These are phyloP conservation scores for Parmelia sp. DNA, from an alignment of 495 filamentous ascomycete genomes.

Conservation along the genomic window DNA sequence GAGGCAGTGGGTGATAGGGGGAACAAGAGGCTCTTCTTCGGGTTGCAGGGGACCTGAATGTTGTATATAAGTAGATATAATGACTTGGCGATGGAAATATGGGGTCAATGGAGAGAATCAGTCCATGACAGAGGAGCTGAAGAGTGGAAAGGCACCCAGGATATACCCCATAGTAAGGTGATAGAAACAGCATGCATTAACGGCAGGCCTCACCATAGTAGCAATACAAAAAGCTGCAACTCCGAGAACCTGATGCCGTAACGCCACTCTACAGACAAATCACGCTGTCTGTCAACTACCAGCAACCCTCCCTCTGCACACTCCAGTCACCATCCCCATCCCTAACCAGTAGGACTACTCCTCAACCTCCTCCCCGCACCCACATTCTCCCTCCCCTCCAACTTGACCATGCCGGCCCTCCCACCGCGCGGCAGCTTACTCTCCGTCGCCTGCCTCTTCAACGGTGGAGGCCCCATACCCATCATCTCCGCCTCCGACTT, in stretches of 20 bases:
- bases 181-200: background rate
- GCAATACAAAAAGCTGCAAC: background rate
- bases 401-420: constrained; percentile 20
- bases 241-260: background rate
- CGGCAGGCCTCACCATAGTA: background rate
- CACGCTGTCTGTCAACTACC: background rate
- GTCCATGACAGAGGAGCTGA: background rate
- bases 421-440: constrained; percentile 28
- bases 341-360: constrained; percentile 26
- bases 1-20: constrained; percentile 13
- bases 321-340: background rate
- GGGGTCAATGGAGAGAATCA: background rate
- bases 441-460: constrained; percentile 29
- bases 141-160: background rate
- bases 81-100: constrained; percentile 27
- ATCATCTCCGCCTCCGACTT: constrained; percentile 15
- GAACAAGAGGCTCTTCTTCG: constrained; percentile 44
- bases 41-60: constrained; percentile 7
- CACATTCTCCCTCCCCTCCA: constrained; percentile 27
- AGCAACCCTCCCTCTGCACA: constrained; percentile 12
- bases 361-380: constrained; percentile 28
- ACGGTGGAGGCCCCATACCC: constrained; percentile 23
- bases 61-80: background rate
- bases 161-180: background rate
- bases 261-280: background rate